Conservation (phyloP, 2,329 filamentous ascomycete species). For the Venturia asperata region DNA sequence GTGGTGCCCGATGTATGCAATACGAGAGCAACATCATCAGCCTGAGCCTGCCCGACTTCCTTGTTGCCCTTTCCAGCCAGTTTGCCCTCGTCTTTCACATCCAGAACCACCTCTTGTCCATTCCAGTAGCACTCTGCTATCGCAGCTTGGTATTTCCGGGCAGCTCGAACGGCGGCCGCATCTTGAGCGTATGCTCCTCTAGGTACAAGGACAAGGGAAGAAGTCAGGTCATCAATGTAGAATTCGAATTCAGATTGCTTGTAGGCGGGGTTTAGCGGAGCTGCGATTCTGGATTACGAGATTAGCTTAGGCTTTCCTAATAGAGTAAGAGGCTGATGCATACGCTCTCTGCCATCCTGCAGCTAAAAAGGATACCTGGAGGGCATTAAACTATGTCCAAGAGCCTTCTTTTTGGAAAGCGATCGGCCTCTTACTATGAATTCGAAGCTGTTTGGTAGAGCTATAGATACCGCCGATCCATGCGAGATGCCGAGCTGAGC, state of each 20-base stretch:
- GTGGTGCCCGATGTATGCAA: conserved; percentile 82
- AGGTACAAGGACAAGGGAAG: conserved; percentile 69
- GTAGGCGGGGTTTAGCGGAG: conserved; percentile 81
- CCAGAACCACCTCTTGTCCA: conserved; percentile 60
- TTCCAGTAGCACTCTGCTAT: conserved; percentile 84
- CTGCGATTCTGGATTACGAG: conserved; percentile 50
- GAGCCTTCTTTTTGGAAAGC: not conserved
- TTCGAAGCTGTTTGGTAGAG: conserved; percentile 76
- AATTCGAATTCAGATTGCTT: conserved; percentile 89
- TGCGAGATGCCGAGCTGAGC: conserved; percentile 64
- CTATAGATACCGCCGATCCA: conserved; percentile 70
- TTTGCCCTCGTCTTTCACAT: conserved; percentile 70
- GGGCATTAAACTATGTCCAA: not conserved
- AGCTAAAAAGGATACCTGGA: conserved; percentile 59
- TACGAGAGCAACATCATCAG: conserved; percentile 75
- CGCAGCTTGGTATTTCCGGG: conserved; percentile 71
- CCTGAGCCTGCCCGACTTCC: conserved; percentile 49
- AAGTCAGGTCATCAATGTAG: conserved; percentile 82
- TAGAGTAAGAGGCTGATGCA: not conserved
- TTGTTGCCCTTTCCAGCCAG: conserved; percentile 47
- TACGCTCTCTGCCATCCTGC: conserved; percentile 68
- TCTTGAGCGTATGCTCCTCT: conserved; percentile 59
- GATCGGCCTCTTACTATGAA: conserved; percentile 60
- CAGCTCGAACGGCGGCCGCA: conserved; percentile 67
- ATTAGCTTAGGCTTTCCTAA: not conserved